Evolutionary conservation across 495 filamentous ascomycete species (phyloP).

Genomic region (Durotheca rogersii): DNA sequence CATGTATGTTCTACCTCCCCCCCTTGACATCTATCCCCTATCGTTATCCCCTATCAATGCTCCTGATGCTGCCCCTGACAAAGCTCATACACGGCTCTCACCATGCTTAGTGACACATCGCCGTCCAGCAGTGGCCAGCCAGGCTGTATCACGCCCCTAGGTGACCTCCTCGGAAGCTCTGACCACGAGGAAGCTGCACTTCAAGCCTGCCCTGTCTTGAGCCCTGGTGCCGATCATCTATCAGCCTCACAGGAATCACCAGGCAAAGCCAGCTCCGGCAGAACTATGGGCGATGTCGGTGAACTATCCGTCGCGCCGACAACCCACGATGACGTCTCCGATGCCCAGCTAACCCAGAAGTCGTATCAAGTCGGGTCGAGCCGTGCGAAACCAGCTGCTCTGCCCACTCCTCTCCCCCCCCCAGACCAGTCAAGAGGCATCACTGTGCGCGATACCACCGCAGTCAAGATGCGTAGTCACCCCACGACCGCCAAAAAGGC

Average conservation of each 20-base stretch:
- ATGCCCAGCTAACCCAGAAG: no score
- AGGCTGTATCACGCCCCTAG: no score
- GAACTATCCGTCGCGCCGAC: not conserved
- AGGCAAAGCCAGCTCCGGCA: not conserved
- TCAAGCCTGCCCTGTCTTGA: not conserved
- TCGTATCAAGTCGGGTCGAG: not conserved
- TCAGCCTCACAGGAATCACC: not conserved
- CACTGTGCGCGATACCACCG: not conserved
- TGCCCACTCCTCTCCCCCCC: not conserved
- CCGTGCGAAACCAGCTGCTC: not conserved
- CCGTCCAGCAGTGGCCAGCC: no score
- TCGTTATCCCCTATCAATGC: no score
- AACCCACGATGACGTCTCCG: not conserved
- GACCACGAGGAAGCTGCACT: not conserved
- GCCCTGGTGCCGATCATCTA: not conserved
- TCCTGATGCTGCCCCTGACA: no score
- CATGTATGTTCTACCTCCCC: no score
- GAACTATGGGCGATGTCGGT: not conserved
- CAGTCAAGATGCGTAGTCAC: not conserved
- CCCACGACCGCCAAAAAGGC: not conserved
- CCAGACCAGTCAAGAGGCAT: not conserved
- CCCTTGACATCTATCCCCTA: no score
- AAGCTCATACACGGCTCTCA: no score
- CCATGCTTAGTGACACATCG: no score
- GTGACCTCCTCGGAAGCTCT: slow-evolving; percentile 1